Conservation (phyloP, 2,329 filamentous ascomycete genomes). For the Trichoderma pleuroti region DNA sequence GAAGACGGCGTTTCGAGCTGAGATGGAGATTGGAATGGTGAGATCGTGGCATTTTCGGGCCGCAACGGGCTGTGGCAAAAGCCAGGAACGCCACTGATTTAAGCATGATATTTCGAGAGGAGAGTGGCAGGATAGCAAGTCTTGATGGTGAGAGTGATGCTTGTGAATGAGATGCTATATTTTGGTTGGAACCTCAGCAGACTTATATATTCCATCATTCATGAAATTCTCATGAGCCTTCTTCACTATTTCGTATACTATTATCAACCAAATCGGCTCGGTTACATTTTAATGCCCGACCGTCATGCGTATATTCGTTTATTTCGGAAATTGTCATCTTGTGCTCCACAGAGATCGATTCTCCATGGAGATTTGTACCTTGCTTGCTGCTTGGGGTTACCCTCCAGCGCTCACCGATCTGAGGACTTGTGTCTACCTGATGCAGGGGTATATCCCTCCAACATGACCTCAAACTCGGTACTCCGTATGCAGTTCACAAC, state of each 20-base stretch:
- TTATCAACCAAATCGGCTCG: background rate
- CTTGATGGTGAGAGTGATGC: background rate
- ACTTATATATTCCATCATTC: background rate
- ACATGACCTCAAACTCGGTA: background rate
- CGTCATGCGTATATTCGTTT: background rate
- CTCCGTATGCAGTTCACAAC: background rate
- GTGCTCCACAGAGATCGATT: background rate
- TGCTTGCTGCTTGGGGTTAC: background rate
- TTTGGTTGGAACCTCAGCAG: background rate
- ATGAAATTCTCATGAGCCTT: background rate
- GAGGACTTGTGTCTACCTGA: background rate
- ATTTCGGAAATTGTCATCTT: background rate
- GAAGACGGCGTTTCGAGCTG: constrained; percentile 53
- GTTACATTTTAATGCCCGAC: background rate
- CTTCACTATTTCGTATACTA: background rate
- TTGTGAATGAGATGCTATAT: background rate
- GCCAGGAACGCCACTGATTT: constrained; percentile 5
- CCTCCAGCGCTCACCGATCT: background rate
- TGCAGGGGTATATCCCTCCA: background rate
- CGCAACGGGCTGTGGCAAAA: constrained; percentile 26
- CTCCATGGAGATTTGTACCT: background rate
- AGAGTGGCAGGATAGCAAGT: background rate
- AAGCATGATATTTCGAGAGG: background rate
- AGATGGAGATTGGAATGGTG: constrained; percentile 53
- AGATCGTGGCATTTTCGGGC: constrained; percentile 46